Base-by-base conservation (phyloP, 371 early-diverging fungal genomes). In the Syncephalastrum sp. region DNA sequence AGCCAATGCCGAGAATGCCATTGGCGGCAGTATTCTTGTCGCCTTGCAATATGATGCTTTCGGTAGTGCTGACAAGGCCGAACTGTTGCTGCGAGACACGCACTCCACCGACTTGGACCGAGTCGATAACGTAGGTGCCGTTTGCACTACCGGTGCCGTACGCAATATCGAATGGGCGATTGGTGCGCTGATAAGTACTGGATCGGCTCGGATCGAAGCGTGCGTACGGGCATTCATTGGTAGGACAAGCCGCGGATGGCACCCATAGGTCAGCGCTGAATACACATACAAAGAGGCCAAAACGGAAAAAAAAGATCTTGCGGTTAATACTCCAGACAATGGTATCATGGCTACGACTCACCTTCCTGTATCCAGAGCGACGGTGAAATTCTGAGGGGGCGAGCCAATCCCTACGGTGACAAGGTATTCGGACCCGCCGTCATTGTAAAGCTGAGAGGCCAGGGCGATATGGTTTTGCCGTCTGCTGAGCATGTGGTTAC, bases 61-160 rank as follows among this genome's bases (percentile, higher is more conserved):
- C 73, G 14, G 77, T 73, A 29, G 62, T 65, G 4, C 67, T 73
- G 2, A 82, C 82, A 10, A 87, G 57, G 0, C 84, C 84, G 38
- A 84, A 72, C 13, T 76, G 77, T 49, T 86, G 84, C 33, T 82
- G 65, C 5, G 59, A 50, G 15, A 84, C 72, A 4, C 54, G 74
- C 33, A 73, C 57, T 3, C 63, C 70, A 0, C 74, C 83, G 10
- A 89, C 57, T 0, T 68, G 69, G 15, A 89, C 68, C 0, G 60
- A 66, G 42, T 87, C 90, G 5, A 68, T 65, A 19, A 68, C 76
- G 15, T 83, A 82, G 16, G 65, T 65, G 1, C 88, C 90, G 17
- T 72, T 68, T 1, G 84, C 84, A 59, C 69, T 73, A 17, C 81
- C 80, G 41, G 79, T 84, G 13, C 84, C 87, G 54, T 89, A 89